A percentile compares a stretch with the other conserved stretches of the same genome.
Conservation (phyloP, 805 yeast species). For the Komagataella kurtzmanii region DNA sequence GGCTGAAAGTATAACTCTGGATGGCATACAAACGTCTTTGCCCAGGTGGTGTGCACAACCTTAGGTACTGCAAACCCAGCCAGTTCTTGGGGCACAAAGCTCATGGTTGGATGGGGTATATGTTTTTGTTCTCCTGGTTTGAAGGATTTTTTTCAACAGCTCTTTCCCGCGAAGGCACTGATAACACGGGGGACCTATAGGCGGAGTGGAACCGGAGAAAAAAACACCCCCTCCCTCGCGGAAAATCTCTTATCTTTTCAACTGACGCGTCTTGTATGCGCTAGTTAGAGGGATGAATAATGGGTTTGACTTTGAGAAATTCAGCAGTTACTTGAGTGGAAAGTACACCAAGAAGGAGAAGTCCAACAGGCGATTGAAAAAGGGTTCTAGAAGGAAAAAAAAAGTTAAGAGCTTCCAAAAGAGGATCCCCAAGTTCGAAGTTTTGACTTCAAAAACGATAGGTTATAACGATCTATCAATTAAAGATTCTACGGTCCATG, state of each 20-base stretch:
- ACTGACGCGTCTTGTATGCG: background rate
- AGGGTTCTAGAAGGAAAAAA: background rate
- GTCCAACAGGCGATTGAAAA: background rate
- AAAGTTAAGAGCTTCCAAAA: background rate
- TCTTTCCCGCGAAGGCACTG: background rate
- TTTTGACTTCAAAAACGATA: background rate
- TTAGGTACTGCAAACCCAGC: slow-evolving; percentile 22
- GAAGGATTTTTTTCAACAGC: background rate
- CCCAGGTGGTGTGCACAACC: slow-evolving; percentile 65
- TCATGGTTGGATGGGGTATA: slow-evolving; percentile 1
- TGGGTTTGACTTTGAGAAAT: background rate
- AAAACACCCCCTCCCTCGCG: background rate
- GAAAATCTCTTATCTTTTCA: background rate
- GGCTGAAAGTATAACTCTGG: slow-evolving; percentile 83
- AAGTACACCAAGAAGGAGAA: background rate
- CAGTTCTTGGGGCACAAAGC: slow-evolving; percentile 12
- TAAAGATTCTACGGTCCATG: slow-evolving; percentile 6
- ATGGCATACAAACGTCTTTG: slow-evolving; percentile 67
- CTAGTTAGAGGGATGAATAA: background rate
- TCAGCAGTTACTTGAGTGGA: background rate
- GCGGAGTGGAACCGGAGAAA: background rate
- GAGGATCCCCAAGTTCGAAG: background rate
- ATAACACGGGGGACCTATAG: background rate
- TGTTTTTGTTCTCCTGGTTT: background rate
- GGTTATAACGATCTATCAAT: background rate